Conservation (phyloP, 371 early-diverging fungal genomes). For the Mucor circinelloides region DNA sequence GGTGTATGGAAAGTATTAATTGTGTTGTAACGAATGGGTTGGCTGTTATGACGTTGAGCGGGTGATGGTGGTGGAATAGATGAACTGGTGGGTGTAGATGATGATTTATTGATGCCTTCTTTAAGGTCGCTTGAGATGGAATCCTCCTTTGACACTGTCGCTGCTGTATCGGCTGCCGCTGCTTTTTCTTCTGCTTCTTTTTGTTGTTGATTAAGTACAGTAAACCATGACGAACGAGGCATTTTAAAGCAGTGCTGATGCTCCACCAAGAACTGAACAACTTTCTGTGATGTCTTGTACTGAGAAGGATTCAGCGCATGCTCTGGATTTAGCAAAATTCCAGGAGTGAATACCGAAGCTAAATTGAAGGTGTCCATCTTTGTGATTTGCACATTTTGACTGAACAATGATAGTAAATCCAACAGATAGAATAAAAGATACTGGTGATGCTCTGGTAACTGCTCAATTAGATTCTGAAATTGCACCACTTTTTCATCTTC, state of each 20-base stretch:
- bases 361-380: constrained; percentile 49
- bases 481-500: constrained; percentile 39
- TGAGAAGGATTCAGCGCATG: constrained; percentile 54
- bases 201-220: constrained; percentile 6
- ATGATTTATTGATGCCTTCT: neutral
- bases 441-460: constrained; percentile 60
- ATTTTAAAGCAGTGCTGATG: constrained; percentile 48
- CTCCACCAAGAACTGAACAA: constrained; percentile 54
- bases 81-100: neutral
- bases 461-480: constrained; percentile 56
- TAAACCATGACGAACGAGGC: constrained; percentile 25
- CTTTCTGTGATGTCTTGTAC: constrained; percentile 54
- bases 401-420: constrained; percentile 60
- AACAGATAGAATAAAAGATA: constrained; percentile 64
- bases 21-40: constrained; percentile 2
- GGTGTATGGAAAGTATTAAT: neutral
- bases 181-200: neutral
- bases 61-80: neutral
- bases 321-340: constrained; percentile 57
- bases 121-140: neutral
- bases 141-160: neutral
- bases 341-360: constrained; percentile 65
- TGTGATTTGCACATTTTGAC: constrained; percentile 41
- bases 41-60: constrained; percentile 2
- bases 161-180: neutral